Evolutionary conservation across 305 asterid genomes (phyloP).

Genomic region (Lippia alba): DNA sequence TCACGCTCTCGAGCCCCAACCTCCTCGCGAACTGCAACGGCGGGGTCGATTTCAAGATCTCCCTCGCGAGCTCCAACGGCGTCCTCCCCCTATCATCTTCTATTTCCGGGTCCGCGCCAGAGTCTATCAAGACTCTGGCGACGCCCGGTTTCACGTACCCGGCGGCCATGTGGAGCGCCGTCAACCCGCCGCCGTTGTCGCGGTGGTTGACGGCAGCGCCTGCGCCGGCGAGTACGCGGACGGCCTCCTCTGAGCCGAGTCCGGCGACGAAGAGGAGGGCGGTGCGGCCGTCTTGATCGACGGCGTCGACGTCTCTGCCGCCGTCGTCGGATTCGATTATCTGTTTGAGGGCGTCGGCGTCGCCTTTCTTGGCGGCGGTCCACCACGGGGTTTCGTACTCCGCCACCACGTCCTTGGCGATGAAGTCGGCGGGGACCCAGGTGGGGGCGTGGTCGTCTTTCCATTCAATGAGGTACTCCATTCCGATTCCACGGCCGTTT

Average conservation of each 20-base stretch:
- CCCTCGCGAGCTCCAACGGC: conserved; percentile 75
- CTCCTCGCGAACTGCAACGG: conserved; percentile 80
- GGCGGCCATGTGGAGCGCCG: conserved; percentile 90
- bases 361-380: conserved; percentile 85
- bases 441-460: conserved; percentile 90
- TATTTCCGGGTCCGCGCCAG: conserved; percentile 71
- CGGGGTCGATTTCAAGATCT: conserved; percentile 70
- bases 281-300: conserved; percentile 82
- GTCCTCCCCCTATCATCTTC: conserved; percentile 70
- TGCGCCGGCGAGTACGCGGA: conserved; percentile 62
- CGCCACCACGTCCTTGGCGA: conserved; percentile 81
- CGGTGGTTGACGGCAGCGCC: conserved; percentile 67
- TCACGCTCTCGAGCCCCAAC: conserved; percentile 73
- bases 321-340: conserved; percentile 61
- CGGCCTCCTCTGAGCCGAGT: conserved; percentile 85
- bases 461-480: conserved; percentile 96
- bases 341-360: conserved; percentile 52
- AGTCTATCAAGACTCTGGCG: conserved; percentile 57
- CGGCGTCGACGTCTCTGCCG: conserved; percentile 80
- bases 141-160: conserved; percentile 82
- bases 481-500: conserved; percentile 45
- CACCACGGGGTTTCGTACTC: conserved; percentile 97
- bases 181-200: conserved; percentile 70
- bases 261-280: conserved; percentile 86
- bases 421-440: conserved; percentile 87